Evolutionary conservation across 2,329 filamentous ascomycete species (phyloP).

Genomic region (Ceratocystis destructans): DNA sequence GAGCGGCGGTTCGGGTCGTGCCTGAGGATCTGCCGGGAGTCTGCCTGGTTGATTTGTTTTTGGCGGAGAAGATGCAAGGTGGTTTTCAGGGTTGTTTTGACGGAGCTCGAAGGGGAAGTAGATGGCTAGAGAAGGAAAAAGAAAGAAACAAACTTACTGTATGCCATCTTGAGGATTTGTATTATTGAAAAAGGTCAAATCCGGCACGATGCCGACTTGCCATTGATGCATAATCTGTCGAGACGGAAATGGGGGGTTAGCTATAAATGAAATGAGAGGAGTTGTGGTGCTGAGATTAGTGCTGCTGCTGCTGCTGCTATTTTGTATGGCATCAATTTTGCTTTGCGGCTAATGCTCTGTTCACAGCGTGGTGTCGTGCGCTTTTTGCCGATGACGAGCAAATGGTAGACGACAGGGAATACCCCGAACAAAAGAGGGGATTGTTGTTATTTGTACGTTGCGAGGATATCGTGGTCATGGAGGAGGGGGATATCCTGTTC

Average conservation of each 20-base stretch:
- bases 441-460: not conserved
- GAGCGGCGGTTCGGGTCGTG: slow-evolving; percentile 8
- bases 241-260: not conserved
- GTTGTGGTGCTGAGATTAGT: not conserved
- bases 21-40: not conserved
- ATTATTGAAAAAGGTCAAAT: slow-evolving; percentile 42
- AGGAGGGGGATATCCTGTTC: not conserved
- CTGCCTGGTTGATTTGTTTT: slow-evolving; percentile 16
- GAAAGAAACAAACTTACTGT: slow-evolving; percentile 38
- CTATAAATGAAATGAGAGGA: not conserved
- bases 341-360: not conserved
- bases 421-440: not conserved
- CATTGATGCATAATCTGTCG: slow-evolving; percentile 46
- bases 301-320: not conserved
- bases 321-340: not conserved
- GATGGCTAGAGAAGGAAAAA: slow-evolving; percentile 17
- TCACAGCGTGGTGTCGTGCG: not conserved
- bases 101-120: slow-evolving; percentile 25
- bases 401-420: not conserved
- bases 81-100: slow-evolving; percentile 19
- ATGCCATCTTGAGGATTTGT: slow-evolving; percentile 40
- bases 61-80: slow-evolving; percentile 8
- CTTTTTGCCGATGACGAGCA: not conserved
- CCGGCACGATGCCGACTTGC: slow-evolving; percentile 47
- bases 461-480: not conserved